Conservation (phyloP, 1,139 yeast species). For the Suhomyces yuchorum region DNA sequence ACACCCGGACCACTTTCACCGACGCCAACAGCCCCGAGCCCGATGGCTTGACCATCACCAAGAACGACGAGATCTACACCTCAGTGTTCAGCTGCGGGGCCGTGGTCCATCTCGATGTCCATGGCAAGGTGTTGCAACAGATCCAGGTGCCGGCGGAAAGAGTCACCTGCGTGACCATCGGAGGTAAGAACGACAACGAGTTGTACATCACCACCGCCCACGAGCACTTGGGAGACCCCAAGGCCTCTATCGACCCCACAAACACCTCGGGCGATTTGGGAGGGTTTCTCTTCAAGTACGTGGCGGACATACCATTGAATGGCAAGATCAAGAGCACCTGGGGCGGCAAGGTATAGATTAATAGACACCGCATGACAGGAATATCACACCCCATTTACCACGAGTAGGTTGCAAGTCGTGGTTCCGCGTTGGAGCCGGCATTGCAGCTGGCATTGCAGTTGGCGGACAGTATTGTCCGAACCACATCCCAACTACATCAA, state of each 20-base stretch:
- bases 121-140: conserved; percentile 55
- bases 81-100: conserved; percentile 67
- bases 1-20: conserved; percentile 37
- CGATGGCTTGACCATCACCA: conserved; percentile 75
- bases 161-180: conserved; percentile 71
- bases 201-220: conserved; percentile 72
- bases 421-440: too few species aligned
- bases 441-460: too few species aligned
- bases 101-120: conserved; percentile 53
- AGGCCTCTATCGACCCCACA: conserved; percentile 32
- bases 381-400: not conserved
- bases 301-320: conserved; percentile 24
- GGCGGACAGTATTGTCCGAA: too few species aligned
- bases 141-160: conserved; percentile 62
- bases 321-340: conserved; percentile 34
- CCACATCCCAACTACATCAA: not conserved
- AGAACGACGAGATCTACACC: conserved; percentile 62
- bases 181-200: conserved; percentile 60
- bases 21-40: conserved; percentile 57
- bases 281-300: conserved; percentile 37
- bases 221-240: conserved; percentile 41
- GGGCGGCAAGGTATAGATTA: conserved; percentile 23
- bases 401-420: not conserved
- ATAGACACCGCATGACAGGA: not conserved
- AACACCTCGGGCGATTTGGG: conserved; percentile 57